A percentile compares a stretch with the other conserved stretches of the same genome.
Conservation (phyloP, 2,329 filamentous ascomycete genomes). For the Zymoseptoria brevis region DNA sequence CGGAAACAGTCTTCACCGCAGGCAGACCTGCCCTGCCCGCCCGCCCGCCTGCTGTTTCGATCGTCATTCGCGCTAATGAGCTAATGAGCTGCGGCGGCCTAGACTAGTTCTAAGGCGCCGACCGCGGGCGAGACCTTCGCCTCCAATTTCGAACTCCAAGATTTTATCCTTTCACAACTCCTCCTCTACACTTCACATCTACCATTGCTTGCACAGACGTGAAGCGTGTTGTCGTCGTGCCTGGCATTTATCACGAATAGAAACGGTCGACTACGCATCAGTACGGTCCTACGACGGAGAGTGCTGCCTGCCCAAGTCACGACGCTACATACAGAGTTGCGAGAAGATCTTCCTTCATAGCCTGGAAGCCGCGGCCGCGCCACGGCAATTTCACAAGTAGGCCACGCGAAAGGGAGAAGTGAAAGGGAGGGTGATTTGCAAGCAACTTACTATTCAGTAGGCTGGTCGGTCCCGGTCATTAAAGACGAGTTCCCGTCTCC, state of each 20-base stretch:
- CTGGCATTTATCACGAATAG: neutral
- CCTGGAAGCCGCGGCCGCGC: neutral
- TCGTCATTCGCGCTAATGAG: neutral
- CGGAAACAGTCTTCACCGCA: neutral
- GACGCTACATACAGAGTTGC: too few relatives aligned
- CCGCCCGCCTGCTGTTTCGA: neutral
- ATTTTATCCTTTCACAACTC: too few relatives aligned
- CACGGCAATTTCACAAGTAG: neutral
- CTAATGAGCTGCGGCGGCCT: neutral
- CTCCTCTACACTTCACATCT: neutral
- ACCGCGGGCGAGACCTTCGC: neutral
- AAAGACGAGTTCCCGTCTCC: neutral
- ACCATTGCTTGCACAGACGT: neutral
- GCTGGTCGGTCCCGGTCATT: neutral
- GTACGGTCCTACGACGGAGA: neutral
- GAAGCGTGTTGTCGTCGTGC: neutral
- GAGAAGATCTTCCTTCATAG: too few relatives aligned
- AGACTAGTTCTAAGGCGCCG: neutral
- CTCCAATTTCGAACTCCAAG: too few relatives aligned
- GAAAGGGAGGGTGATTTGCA: neutral
- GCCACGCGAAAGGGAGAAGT: neutral
- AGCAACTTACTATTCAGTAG: neutral
- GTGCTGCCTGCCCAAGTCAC: neutral
- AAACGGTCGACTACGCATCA: neutral
- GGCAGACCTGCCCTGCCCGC: neutral